Percentiles rank a stretch among this genome's conserved stretches.
These are phyloP conservation scores for Phycomyces nitens DNA, from an alignment of 192 early-diverging fungal species.

Conservation along the genomic window DNA sequence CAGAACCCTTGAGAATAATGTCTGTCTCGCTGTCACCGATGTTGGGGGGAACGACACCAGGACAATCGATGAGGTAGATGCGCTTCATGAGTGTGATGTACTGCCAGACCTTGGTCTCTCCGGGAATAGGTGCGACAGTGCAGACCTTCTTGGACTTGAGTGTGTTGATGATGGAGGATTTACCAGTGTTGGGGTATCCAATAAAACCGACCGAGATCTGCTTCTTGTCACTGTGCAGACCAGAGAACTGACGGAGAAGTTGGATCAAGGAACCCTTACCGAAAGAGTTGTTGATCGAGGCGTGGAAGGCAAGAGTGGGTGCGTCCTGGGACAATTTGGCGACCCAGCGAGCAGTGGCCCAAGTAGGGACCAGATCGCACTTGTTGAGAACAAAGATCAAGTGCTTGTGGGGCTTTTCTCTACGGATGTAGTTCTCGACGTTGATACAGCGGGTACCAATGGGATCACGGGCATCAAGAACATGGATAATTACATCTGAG, in stretches of 20 bases:
- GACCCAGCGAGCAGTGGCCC: slow-evolving; percentile 98
- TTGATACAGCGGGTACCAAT: slow-evolving; percentile 90
- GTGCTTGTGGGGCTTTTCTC: slow-evolving; percentile 95
- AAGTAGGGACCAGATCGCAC: slow-evolving; percentile 97
- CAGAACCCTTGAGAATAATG: slow-evolving; percentile 95
- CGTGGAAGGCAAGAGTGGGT: slow-evolving; percentile 98
- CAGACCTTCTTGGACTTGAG: slow-evolving; percentile 94
- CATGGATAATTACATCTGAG: slow-evolving; percentile 93
- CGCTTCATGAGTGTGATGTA: slow-evolving; percentile 98
- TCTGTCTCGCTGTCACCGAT: slow-evolving; percentile 89
- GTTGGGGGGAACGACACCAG: slow-evolving; percentile 91
- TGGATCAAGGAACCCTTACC: slow-evolving; percentile 97
- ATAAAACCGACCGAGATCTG: slow-evolving; percentile 98
- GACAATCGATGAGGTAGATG: slow-evolving; percentile 99
- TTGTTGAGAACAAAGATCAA: slow-evolving; percentile 96
- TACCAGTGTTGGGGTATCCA: slow-evolving; percentile 97
- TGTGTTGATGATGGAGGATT: slow-evolving; percentile 98
- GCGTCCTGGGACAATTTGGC: slow-evolving; percentile 83
- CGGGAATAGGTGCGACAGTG: slow-evolving; percentile 96
- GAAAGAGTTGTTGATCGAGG: slow-evolving; percentile 97
- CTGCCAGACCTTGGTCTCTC: slow-evolving; percentile 98
- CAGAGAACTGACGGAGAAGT: slow-evolving; percentile 94
- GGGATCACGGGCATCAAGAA: slow-evolving; percentile 97
- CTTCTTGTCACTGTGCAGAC: slow-evolving; percentile 94
- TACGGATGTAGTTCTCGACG: slow-evolving; percentile 88